Evolutionary conservation across 2,329 filamentous ascomycete genomes (phyloP), one percentile per base, ranked within the genome.

Genomic region (Macroventuria anomochaeta): DNA sequence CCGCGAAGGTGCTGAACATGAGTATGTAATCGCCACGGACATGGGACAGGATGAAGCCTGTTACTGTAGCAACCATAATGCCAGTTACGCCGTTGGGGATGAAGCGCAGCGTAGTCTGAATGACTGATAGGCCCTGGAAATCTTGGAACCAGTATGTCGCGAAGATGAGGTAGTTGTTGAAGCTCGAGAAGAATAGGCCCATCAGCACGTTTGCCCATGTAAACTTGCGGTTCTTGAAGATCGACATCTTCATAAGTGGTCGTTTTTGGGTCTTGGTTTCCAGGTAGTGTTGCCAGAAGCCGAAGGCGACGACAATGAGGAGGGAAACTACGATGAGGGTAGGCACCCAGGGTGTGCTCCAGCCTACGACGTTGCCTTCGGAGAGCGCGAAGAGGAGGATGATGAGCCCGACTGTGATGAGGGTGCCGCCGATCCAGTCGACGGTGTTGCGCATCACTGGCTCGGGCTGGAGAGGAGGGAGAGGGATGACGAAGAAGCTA

Each of bases 141-240:
- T 87, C 81, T 70, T 90, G 88, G 72, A 84, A 90, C 70, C 84
- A 88, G 71, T 87, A 90, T 4, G 88, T 90, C 1, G 85, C 82
- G 62, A 83, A 88, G 55, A 90, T 78, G 32, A 89, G 74, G 61
- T 82, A 88, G 69, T 87, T 86, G 74, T 88, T 89, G 75, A 90
- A 90, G 2, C 80, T 78, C 15, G 83, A 81, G 63, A 87, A 89
- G 75, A 89, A 89, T 1, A 89, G 70, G 0, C 79, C 79, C 82
- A 89, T 88, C 61, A 88, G 84, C 26, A 81, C 66, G 77, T 89
- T 85, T 13, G 85, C 86, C 6, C 85, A 83, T 28, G 80, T 82
- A 65, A 90, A 88, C 6, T 79, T 80, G 5, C 73, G 69, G 67
- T 82, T 87, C 33, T 76, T 75, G 71, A 89, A 90, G 31, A 88